Base-by-base conservation (phyloP, 805 yeast species). In the Candida sanyiensis region DNA sequence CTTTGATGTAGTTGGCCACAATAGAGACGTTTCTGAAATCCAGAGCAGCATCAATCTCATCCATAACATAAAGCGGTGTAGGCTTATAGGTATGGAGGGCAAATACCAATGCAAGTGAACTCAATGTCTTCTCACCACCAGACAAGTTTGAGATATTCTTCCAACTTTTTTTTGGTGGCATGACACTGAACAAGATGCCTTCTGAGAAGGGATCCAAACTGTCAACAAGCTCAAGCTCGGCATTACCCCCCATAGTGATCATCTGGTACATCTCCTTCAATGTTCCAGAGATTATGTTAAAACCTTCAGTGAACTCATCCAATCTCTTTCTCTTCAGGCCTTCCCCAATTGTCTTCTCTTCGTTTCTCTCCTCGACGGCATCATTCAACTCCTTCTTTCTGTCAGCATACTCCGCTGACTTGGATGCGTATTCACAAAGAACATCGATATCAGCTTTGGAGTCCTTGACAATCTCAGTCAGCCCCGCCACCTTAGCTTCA, bases 161-260 rank as follows among this genome's bases (percentile, higher is more conserved):
- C 99, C 99, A 93, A 27, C 94, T 81, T 60, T 93, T 93, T 64
- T 88, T 90, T 0, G 99, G 99, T 2, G 99, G 99, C 98, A 93
- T 93, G 6, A 93, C 98, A 60, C 96, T 84, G 61, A 93, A 93
- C 29, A 89, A 66, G 27, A 93, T 89, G 23, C 99, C 99, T 63
- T 93, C 98, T 1, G 96, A 79, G 54, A 93, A 93, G n/a, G 98
- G 98, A 62, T 93, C 97, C 56, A 90, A 72, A 44, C 95, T 83
- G 56, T 93, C 98, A 15, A 88, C 97, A 32, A 90, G 70, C 59
- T 93, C 99, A 25, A 93, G 69, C 59, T 93, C 98, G 0, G 99
- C 99, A 65, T 90, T 93, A 24, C 99, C 99, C 20, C 98, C 98
- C 94, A 90, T 88, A 1, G 98, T 93, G 44, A 93, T 93, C 94